Conservation (phyloP, 257 asterid genomes). For the Fraxinus americana region DNA sequence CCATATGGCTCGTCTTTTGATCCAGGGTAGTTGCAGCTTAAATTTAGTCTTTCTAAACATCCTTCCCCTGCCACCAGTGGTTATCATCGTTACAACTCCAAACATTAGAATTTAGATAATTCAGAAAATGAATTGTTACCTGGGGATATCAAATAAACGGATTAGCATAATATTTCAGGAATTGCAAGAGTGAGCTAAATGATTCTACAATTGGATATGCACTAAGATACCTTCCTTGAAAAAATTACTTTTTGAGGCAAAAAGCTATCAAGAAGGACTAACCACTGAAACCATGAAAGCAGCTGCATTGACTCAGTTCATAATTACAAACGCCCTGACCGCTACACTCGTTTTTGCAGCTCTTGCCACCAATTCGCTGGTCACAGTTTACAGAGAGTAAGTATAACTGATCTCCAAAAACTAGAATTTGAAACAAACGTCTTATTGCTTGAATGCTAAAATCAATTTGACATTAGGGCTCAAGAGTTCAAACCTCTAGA, state of each 20-base stretch:
- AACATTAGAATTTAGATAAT: slow-evolving; percentile 18
- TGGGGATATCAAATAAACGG: background rate
- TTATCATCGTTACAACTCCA: slow-evolving; percentile 10
- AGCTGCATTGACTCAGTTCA: slow-evolving; percentile 83
- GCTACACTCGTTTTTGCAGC: slow-evolving; percentile 78
- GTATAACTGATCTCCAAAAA: slow-evolving; percentile 20
- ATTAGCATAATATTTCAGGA: background rate
- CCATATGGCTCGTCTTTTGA: slow-evolving; percentile 69
- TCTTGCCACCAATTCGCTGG: slow-evolving; percentile 80
- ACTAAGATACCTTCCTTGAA: background rate
- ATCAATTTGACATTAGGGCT: slow-evolving; percentile 5
- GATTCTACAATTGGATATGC: background rate
- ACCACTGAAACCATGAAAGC: slow-evolving; percentile 96
- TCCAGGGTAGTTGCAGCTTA: slow-evolving; percentile 73
- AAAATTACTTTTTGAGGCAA: background rate
- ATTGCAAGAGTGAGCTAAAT: background rate
- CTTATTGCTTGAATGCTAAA: background rate
- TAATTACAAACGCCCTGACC: slow-evolving; percentile 86
- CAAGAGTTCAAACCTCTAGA: background rate
- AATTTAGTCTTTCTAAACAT: slow-evolving; percentile 68
- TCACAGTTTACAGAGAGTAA: slow-evolving; percentile 27
- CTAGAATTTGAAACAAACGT: slow-evolving; percentile 8
- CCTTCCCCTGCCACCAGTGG: slow-evolving; percentile 67
- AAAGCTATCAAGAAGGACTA: slow-evolving; percentile 28
- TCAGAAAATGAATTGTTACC: background rate